A percentile compares a stretch with the other conserved stretches of the same genome.
Evolutionary conservation across 108 stramenopile genomes (phyloP).

Genomic region (Cylindrotheca closterium): DNA sequence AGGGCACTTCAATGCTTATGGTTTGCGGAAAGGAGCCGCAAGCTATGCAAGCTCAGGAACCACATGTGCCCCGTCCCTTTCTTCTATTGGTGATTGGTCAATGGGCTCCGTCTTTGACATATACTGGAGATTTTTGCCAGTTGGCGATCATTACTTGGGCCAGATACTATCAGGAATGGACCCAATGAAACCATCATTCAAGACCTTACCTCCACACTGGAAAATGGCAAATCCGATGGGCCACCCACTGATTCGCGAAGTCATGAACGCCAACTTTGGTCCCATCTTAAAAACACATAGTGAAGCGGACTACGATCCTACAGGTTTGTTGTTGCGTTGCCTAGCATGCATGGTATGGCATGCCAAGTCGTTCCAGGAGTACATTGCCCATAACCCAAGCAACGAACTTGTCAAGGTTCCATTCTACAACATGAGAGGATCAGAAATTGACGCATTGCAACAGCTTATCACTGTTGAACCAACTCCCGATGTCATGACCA

Average conservation of each 20-base stretch:
- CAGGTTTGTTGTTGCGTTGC: background rate
- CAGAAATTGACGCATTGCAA: too few species aligned
- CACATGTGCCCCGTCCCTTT: conserved; percentile 34
- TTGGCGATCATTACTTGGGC: conserved; percentile 45
- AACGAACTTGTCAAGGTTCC: too few species aligned
- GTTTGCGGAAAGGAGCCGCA: conserved; percentile 37
- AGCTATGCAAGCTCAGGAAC: conserved; percentile 37
- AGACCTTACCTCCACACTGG: conserved; percentile 34
- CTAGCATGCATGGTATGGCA: conserved; percentile 21
- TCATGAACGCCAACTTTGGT: conserved; percentile 1
- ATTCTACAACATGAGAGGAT: too few species aligned
- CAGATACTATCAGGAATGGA: conserved; percentile 26
- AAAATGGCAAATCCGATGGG: background rate
- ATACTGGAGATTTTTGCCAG: conserved; percentile 37
- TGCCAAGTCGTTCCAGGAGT: too few species aligned
- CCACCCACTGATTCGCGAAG: background rate
- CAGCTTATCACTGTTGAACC: background rate
- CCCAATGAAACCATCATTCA: conserved; percentile 29
- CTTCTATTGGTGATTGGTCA: conserved; percentile 46
- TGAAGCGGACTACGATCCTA: conserved; percentile 4
- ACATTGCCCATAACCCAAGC: too few species aligned
- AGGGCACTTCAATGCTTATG: conserved; percentile 33
- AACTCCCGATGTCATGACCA: background rate
- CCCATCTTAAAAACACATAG: background rate
- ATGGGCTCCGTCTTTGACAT: conserved; percentile 41